Evolutionary conservation across 2,329 filamentous ascomycete genomes (phyloP).

Genomic region (Scytalidium lignicola): DNA sequence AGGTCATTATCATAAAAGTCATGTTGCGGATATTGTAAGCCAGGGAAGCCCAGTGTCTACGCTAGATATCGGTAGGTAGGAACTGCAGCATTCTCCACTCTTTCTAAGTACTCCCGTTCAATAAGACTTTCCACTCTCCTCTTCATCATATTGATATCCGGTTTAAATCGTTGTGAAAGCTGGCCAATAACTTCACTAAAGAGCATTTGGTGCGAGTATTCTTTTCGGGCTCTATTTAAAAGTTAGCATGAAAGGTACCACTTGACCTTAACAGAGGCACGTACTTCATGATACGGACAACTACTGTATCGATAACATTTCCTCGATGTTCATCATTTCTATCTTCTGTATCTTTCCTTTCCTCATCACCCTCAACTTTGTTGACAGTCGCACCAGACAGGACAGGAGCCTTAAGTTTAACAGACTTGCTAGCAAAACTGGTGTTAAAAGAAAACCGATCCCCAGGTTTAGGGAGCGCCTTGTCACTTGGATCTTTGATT

Average conservation of each 20-base stretch:
- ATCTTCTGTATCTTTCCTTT: conserved; percentile 66
- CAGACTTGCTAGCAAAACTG: conserved; percentile 72
- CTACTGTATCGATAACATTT: conserved; percentile 68
- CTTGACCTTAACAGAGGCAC: conserved; percentile 30
- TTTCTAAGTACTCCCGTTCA: conserved; percentile 71
- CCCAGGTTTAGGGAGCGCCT: conserved; percentile 62
- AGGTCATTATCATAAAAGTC: background rate
- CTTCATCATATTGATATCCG: conserved; percentile 74
- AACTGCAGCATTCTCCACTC: conserved; percentile 58
- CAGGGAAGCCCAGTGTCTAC: conserved; percentile 28
- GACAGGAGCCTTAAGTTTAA: conserved; percentile 86
- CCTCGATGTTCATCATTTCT: conserved; percentile 69
- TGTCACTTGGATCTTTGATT: conserved; percentile 72
- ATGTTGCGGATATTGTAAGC: conserved; percentile 1
- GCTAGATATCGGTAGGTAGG: conserved; percentile 69
- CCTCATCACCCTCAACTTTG: conserved; percentile 72
- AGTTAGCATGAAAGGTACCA: conserved; percentile 21
- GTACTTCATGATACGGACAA: conserved; percentile 84
- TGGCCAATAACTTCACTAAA: conserved; percentile 68
- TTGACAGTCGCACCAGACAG: conserved; percentile 65
- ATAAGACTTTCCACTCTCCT: conserved; percentile 75
- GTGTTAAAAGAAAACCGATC: conserved; percentile 82
- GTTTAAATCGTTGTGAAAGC: conserved; percentile 64
- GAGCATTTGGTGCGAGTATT: conserved; percentile 63
- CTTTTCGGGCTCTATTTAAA: conserved; percentile 64